Base-by-base conservation (phyloP, 1,284 basidiomycete species). In the Leccinum solheimii region DNA sequence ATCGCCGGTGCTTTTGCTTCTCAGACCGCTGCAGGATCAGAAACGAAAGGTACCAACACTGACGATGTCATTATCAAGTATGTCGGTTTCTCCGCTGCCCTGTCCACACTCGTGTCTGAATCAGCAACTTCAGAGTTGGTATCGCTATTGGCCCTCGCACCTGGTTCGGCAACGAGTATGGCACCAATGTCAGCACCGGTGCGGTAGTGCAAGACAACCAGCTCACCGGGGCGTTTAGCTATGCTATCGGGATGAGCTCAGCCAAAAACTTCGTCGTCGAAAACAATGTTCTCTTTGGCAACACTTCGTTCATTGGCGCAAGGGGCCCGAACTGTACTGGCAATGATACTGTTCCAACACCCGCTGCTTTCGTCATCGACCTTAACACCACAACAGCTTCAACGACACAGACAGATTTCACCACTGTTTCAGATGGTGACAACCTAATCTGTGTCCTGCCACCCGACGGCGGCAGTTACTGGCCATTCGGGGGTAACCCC, bases 71-170 rank as follows among this genome's bases (percentile, higher is more conserved):
- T 91, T 57, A 83, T 91, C 74, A 91, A 91, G 88, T 90, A 65
- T 45, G 84, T 70, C 14, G 26, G 38, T 58, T 48, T 53, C 36
- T 32, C 48, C 5, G 1, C 3, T 45, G 49, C n/a, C 40, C 36
- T 19, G 30, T 56, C 26, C n/a, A 27, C 6, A n/a, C 14, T 45
- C 52, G 60, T 16, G 56, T 57, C 49, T 57, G 34, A 63, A 48
- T 34, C n/a, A 4, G 43, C 34, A 54, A 48, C 45, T 55, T 10
- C 36, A 83, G 89, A 72, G 86, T 91, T 67, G 90, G 87, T 19
- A 87, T 92, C 57, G 87, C 88, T 21, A 83, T 94, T 38, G 92
- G 91, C 5, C 91, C 91, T 9, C 83, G 84, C 19, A 86, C 85
- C 4, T 94, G 92, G 92, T 94, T 92, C 65, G 87, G 86, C 2